Evolutionary conservation across 2,329 filamentous ascomycete species (phyloP).

Genomic region (Pseudogymnoascus destructans): DNA sequence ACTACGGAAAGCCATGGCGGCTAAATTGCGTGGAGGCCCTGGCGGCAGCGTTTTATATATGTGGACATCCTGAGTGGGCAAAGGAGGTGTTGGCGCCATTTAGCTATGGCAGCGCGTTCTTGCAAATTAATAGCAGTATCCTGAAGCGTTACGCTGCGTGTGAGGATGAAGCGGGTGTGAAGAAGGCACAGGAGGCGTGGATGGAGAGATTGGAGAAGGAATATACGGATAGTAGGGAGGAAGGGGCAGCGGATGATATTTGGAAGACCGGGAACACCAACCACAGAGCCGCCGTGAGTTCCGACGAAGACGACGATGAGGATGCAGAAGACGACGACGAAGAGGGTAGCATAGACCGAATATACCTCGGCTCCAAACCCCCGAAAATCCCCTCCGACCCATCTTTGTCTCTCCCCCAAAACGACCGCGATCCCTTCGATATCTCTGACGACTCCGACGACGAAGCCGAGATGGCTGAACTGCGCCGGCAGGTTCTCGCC

Average conservation of each 20-base stretch:
- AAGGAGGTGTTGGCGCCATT: constrained; percentile 72
- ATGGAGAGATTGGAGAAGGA: constrained; percentile 80
- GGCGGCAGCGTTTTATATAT: constrained; percentile 86
- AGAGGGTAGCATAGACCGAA: constrained; percentile 40
- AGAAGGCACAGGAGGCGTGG: constrained; percentile 77
- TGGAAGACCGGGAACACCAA: constrained; percentile 93
- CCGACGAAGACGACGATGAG: constrained; percentile 39
- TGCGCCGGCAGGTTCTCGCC: constrained; percentile 76
- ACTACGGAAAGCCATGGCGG: constrained; percentile 91
- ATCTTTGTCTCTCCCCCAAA: neutral
- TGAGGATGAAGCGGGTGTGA: constrained; percentile 66
- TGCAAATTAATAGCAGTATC: constrained; percentile 78
- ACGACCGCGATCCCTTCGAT: constrained; percentile 51
- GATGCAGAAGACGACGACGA: constrained; percentile 34
- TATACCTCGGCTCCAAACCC: constrained; percentile 44
- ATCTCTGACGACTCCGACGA: constrained; percentile 71
- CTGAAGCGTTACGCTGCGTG: constrained; percentile 78
- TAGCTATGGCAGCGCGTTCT: constrained; percentile 73
- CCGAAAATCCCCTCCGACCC: constrained; percentile 17
- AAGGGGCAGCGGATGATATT: constrained; percentile 53
- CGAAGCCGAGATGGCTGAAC: constrained; percentile 79
- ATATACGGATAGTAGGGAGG: constrained; percentile 65
- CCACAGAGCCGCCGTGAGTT: constrained; percentile 39
- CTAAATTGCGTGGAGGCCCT: constrained; percentile 93
- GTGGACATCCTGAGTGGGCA: constrained; percentile 84